A percentile compares a stretch with the other conserved stretches of the same genome.
phyloP scores from a whole-genome alignment of 1,284 basidiomycete species.

The Apiotrichum mycotoxinovorans region DNA sequence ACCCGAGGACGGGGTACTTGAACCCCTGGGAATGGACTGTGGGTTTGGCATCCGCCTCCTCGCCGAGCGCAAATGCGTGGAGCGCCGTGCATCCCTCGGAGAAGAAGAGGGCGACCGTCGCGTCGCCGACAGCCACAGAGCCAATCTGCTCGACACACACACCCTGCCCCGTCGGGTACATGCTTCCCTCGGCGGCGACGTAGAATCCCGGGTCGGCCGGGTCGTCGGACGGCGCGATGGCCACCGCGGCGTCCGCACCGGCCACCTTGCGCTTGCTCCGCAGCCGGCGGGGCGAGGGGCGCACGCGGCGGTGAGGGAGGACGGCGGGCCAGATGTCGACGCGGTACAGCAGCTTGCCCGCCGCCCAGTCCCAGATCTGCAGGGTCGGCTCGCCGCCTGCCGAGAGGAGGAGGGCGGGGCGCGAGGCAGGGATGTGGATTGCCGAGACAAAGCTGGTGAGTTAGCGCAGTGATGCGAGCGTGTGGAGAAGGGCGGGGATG shows the following conservation, averaged over 20 bases:
- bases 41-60: slow-evolving; percentile 3
- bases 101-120: slow-evolving; percentile 42
- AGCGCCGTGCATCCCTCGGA: slow-evolving; percentile 46
- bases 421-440: slow-evolving; percentile 62
- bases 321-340: slow-evolving; percentile 59
- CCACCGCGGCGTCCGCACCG: slow-evolving; percentile 20
- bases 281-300: slow-evolving; percentile 33
- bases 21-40: slow-evolving; percentile 30
- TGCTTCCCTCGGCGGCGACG: slow-evolving; percentile 35
- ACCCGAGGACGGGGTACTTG: slow-evolving; percentile 44
- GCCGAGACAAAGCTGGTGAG: slow-evolving; percentile 70
- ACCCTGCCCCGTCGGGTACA: slow-evolving; percentile 43
- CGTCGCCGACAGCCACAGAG: slow-evolving; percentile 23
- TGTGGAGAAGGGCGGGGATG: neutral
- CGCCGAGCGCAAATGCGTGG: slow-evolving; percentile 36
- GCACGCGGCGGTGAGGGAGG: slow-evolving; percentile 61
- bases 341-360: slow-evolving; percentile 57
- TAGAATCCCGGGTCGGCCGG: slow-evolving; percentile 33
- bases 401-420: slow-evolving; percentile 61
- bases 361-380: slow-evolving; percentile 75
- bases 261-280: slow-evolving; percentile 26
- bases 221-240: slow-evolving; percentile 13
- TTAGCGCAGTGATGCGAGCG: neutral
- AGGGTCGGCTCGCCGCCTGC: slow-evolving; percentile 80
- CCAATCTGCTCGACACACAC: slow-evolving; percentile 45